phyloP scores from a whole-genome alignment of 495 filamentous ascomycete genomes.

The Chaetomium fimeti region DNA sequence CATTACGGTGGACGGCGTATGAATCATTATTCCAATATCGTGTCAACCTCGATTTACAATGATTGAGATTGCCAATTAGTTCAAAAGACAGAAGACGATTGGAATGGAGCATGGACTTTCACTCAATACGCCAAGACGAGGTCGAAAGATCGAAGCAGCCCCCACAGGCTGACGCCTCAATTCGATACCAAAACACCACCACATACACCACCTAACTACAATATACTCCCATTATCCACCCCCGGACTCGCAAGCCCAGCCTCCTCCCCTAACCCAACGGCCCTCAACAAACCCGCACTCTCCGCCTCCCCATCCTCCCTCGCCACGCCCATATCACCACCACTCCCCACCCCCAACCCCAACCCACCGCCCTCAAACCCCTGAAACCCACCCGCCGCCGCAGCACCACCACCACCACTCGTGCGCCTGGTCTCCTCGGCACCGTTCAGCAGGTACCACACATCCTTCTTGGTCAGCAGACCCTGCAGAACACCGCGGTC shows the following conservation, averaged over 20 bases:
- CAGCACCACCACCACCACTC: constrained; percentile 15
- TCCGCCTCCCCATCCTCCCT: constrained; percentile 33
- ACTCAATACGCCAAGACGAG: too few species aligned
- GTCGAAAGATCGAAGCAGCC: too few species aligned
- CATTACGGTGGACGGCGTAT: too few species aligned
- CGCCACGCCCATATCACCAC: constrained; percentile 15
- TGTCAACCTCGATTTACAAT: too few species aligned
- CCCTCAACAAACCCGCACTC: constrained; percentile 32
- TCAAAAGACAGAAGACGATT: too few species aligned
- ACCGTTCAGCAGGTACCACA: constrained; percentile 89
- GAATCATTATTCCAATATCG: too few species aligned
- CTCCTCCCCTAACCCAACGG: constrained; percentile 14
- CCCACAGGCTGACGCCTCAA: too few species aligned
- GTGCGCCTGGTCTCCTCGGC: constrained; percentile 59
- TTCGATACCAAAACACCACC: too few species aligned
- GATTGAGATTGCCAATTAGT: too few species aligned
- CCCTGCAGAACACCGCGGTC: constrained; percentile 80
- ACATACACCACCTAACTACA: constrained; percentile 17
- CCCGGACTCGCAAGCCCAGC: constrained; percentile 25
- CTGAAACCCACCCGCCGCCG: constrained; percentile 1
- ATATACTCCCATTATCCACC: constrained; percentile 32
- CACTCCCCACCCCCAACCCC: constrained; percentile 6
- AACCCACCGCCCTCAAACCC: not conserved
- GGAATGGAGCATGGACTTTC: too few species aligned
- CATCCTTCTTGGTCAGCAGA: constrained; percentile 93